These are phyloP conservation scores for Gnetum montanum DNA, from an alignment of 75 land plant species.

Conservation along the genomic window DNA sequence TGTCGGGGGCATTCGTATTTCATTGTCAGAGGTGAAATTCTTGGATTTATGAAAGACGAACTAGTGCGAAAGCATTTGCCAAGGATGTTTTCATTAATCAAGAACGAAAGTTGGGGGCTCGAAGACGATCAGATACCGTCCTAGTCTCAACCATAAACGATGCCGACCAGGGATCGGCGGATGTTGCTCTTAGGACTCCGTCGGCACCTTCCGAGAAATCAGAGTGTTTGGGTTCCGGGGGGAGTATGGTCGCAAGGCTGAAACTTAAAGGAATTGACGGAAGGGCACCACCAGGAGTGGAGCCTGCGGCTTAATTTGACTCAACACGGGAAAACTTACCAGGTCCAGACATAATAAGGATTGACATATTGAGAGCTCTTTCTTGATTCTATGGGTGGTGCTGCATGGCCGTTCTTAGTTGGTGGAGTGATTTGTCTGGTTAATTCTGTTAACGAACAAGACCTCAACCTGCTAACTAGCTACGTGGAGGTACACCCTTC, in stretches of 20 bases:
- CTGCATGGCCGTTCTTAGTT: constrained; percentile 17
- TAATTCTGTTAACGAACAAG: constrained; percentile 49
- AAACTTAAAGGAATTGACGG: constrained; percentile 27
- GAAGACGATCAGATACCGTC: too few relatives aligned
- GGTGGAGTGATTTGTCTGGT: constrained; percentile 50
- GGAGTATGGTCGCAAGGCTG: constrained; percentile 25
- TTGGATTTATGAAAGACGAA: too few relatives aligned
- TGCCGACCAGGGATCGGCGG: constrained; percentile 25
- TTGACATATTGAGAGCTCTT: constrained; percentile 14
- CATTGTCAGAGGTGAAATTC: too few relatives aligned
- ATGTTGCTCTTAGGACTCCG: constrained; percentile 15
- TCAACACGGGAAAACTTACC: constrained; percentile 24
- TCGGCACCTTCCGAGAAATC: constrained; percentile 20
- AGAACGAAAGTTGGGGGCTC: too few relatives aligned
- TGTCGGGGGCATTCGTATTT: too few relatives aligned
- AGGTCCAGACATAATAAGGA: constrained; percentile 17
- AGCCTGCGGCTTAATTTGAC: constrained; percentile 17
- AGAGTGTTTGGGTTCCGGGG: constrained; percentile 19
- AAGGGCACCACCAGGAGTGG: constrained; percentile 27
- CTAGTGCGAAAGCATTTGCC: too few relatives aligned
- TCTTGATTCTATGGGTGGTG: constrained; percentile 18
- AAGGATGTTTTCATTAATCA: too few relatives aligned
- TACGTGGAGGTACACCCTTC: too few relatives aligned
- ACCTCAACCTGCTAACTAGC: constrained; percentile 67
- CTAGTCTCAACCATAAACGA: too few relatives aligned